Base-by-base conservation (phyloP, 176 grass and related monocot genomes). In the Neostapfia colusana region DNA sequence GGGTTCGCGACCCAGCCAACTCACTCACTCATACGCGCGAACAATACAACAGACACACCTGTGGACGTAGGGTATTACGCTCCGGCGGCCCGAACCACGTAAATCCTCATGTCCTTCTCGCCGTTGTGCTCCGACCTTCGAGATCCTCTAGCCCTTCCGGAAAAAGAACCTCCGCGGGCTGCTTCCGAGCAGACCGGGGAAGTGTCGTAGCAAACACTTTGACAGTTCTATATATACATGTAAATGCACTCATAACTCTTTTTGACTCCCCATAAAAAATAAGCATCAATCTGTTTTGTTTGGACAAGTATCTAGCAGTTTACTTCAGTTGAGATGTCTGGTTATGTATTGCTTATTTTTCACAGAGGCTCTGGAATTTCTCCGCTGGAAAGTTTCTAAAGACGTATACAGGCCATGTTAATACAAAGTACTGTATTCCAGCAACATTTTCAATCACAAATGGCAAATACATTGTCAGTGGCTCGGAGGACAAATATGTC, bases 301-400 rank as follows among this genome's bases (percentile, higher is more conserved):
- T 25, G 7, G 15, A 70, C 58, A 70, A 77, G 16, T 65, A 71
- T 58, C 10, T 64, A 44, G 4, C 25, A 70, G 8, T 8, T 18
- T 76, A 13, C 78, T 41, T 56, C 51, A 27, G 44, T 63, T 26
- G 70, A 48, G 40, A 70, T 60, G 10, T 64, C 25, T 69, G 17
- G 37, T 88, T 48, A 49, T n/a, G 9, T 31, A 56, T 69, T 71
- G n/a, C 70, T 88, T 67, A 48, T 79, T 64, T 90, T 65, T 65
- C 69, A 37, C 91, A 99, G 95, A 86, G 89, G 78, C 89, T 99
- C 28, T 99, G 91, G 95, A 88, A 99, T 76, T 92, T 90, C 68
- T 80, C 87, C 62, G 82, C 81, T 73, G 95, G 95, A 16, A 99
- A 95, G 27, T 99, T 90, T 83, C 84, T 92, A 4, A 99, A 99